These are phyloP conservation scores for Trametes sanguinea DNA, from an alignment of 768 basidiomycete genomes.

Conservation along the genomic window DNA sequence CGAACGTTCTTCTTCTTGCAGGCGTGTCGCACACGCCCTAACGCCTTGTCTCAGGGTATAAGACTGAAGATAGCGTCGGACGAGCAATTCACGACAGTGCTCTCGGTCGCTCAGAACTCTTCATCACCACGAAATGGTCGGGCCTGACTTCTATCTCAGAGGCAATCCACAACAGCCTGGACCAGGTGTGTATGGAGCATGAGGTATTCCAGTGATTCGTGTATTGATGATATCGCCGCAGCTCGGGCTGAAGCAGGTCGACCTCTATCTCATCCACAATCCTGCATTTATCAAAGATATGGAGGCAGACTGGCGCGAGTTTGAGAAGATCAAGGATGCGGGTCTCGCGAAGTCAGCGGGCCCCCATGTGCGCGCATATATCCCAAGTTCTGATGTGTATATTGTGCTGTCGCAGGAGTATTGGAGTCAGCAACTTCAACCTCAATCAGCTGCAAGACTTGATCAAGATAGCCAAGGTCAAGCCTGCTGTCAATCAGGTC, in stretches of 20 bases:
- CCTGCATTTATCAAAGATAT: constrained; percentile 38
- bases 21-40: neutral
- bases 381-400: neutral
- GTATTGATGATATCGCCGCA: constrained; percentile 29
- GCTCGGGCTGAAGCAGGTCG: constrained; percentile 62
- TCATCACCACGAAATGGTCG: constrained; percentile 51
- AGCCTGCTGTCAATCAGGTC: constrained; percentile 77
- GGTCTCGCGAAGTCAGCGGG: constrained; percentile 38
- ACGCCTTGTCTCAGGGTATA: constrained; percentile 29
- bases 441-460: constrained; percentile 53
- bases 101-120: constrained; percentile 37
- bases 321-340: constrained; percentile 54
- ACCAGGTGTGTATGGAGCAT: constrained; percentile 41
- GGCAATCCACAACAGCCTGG: constrained; percentile 49
- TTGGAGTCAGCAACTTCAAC: constrained; percentile 72
- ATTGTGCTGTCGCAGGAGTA: constrained; percentile 48
- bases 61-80: constrained; percentile 42
- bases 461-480: constrained; percentile 50
- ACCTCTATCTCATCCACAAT: constrained; percentile 70
- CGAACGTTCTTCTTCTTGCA: neutral
- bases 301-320: constrained; percentile 51
- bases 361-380: neutral
- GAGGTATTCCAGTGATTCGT: neutral
- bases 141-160: constrained; percentile 40
- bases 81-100: constrained; percentile 39